Evolutionary conservation across 2,329 filamentous ascomycete species (phyloP).

Genomic region (Pseudogymnoascus sp.): DNA sequence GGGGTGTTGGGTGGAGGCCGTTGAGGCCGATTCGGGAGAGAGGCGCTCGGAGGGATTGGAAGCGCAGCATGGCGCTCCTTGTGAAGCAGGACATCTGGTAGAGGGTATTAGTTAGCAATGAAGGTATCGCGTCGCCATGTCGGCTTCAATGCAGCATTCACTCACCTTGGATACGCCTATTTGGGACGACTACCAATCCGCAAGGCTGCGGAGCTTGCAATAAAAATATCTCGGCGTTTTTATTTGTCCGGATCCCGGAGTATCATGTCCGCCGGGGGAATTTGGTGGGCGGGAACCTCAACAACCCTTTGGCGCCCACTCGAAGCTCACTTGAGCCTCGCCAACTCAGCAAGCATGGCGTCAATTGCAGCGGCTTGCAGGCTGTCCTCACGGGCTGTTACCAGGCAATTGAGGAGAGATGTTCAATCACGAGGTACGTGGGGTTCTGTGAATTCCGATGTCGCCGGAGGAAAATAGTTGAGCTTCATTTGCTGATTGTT

Average conservation of each 20-base stretch:
- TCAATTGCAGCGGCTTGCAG: conserved; percentile 57
- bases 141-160: neutral
- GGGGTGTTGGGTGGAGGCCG: neutral
- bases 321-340: conserved; percentile 25
- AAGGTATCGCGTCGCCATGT: neutral
- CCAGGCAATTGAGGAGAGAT: conserved; percentile 45
- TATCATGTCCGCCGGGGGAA: neutral
- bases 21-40: conserved; percentile 10
- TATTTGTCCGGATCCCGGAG: conserved; percentile 3
- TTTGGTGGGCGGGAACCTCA: conserved; percentile 10
- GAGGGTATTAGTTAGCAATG: neutral
- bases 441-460: conserved; percentile 7
- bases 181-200: neutral
- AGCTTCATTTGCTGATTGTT: conserved; percentile 13
- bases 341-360: conserved; percentile 45
- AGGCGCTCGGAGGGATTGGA: conserved; percentile 14
- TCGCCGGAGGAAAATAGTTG: neutral
- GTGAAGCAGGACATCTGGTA: conserved; percentile 30
- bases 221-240: conserved; percentile 5
- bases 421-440: conserved; percentile 49
- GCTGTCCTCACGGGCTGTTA: conserved; percentile 51
- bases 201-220: neutral
- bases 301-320: conserved; percentile 12
- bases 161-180: neutral
- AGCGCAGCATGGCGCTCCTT: conserved; percentile 24